phyloP scores from a whole-genome alignment of 192 early-diverging fungal species.

The Spinellus fusiger region DNA sequence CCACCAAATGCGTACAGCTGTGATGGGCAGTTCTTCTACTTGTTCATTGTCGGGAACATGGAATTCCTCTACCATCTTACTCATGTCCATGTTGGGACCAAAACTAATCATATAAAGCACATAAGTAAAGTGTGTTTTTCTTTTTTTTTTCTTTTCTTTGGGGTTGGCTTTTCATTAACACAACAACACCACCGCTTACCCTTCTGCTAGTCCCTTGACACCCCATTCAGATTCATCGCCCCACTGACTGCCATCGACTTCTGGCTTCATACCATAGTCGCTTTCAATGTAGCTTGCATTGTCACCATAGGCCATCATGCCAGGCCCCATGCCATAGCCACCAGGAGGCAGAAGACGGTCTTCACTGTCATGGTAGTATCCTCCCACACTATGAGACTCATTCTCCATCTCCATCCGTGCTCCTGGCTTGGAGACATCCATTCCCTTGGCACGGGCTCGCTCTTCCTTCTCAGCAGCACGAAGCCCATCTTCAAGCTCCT shows the following conservation, averaged over 20 bases:
- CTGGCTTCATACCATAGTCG: conserved; percentile 26
- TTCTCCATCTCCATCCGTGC: background rate
- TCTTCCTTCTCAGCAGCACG: conserved; percentile 57
- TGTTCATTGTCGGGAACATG: conserved; percentile 29
- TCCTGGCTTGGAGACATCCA: background rate
- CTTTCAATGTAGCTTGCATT: conserved; percentile 28
- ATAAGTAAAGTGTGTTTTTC: background rate
- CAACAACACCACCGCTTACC: conserved; percentile 24
- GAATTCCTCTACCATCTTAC: conserved; percentile 36
- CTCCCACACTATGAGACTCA: background rate
- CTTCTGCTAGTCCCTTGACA: conserved; percentile 30
- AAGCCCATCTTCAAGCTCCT: conserved; percentile 55
- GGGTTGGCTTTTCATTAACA: background rate
- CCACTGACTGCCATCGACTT: conserved; percentile 34
- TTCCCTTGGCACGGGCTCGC: conserved; percentile 30
- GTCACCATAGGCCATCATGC: conserved; percentile 19
- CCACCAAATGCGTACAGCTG: conserved; percentile 55
- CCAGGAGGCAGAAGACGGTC: conserved; percentile 6
- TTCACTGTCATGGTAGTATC: conserved; percentile 6
- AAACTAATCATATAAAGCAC: conserved; percentile 10
- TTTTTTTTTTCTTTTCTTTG: background rate
- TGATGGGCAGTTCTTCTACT: conserved; percentile 48
- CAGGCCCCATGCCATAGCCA: background rate
- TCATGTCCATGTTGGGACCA: conserved; percentile 36
- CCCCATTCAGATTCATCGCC: conserved; percentile 43